Base-by-base conservation (phyloP, 805 yeast species). In the Candida berthetii region DNA sequence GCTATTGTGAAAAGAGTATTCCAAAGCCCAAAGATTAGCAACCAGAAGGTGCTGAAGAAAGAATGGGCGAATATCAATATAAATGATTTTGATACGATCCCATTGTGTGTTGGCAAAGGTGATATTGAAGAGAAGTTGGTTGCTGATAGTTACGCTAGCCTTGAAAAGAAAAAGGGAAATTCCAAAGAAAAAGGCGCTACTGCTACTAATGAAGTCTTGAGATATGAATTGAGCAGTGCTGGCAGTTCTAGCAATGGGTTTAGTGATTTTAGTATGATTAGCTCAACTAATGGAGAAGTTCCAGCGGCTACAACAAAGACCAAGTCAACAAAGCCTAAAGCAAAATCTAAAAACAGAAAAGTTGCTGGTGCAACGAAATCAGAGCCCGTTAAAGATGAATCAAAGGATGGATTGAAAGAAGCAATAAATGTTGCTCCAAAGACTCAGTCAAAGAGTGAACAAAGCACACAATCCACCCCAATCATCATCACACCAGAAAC, bases 81-180 rank as follows among this genome's bases (percentile, higher is more conserved):
- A 14, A 14, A 18, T 2, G 34, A 37, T 18, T 31, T 40, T 17
- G 42, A 39, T 8, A 37, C 41, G 3, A 37, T 43, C 14, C 46
- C 46, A 14, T 3, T 43, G 4, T 43, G 46, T 35, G 38, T 37
- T 17, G 41, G 43, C 1, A 43, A 43, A 28, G 40, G 41, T 17
- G 41, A 35, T 34, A 27, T 25, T 3, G 46, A 43, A 25, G 46
- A 43, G 19, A 15, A 27, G n/a, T n/a, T 37, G 8, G 15, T 40
- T 13, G 9, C 29, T 3, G 16, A 43, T 2, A 38, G 36, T 10
- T 37, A 40, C 18, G 16, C 13, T 15, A n/a, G 15, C 3, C 17
- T 31, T 11, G 13, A 27, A 11, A 27, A 27, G 13, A 27, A 27
- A 27, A 22, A 22, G 9, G 25, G 6, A 22, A 7, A 6, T 7